phyloP scores from a whole-genome alignment of 129 eudicot genomes.

The Oenanthe sinensis region DNA sequence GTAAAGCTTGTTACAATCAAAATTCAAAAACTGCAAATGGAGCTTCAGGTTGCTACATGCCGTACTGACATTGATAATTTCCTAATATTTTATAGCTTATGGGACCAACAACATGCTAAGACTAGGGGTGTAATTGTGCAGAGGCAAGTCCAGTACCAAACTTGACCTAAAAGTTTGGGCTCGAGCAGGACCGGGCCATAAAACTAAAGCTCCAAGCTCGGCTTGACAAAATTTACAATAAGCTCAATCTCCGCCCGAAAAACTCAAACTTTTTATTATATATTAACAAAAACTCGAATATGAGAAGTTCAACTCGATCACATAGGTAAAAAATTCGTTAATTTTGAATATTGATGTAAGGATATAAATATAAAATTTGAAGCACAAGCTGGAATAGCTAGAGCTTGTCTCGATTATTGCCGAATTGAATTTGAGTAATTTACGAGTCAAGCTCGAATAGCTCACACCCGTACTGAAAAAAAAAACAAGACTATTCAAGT shows the following conservation, averaged over 20 bases:
- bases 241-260: not conserved
- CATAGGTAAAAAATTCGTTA: not conserved
- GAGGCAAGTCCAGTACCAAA: not conserved
- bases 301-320: not conserved
- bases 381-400: not conserved
- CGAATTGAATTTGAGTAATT: not conserved
- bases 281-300: not conserved
- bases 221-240: not conserved
- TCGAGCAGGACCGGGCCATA: not conserved
- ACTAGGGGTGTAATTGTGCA: not conserved
- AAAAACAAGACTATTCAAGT: not conserved
- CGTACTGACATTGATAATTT: not conserved
- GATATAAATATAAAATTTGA: not conserved
- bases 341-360: not conserved
- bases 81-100: not conserved
- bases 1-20: not conserved
- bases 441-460: not conserved
- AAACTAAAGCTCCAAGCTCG: not conserved
- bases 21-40: not conserved
- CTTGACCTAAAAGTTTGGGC: not conserved
- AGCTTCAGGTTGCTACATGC: no score
- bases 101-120: not conserved
- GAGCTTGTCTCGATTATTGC: not conserved
- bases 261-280: not conserved
- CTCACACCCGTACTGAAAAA: not conserved